Evolutionary conservation across 495 filamentous ascomycete species (phyloP).

Genomic region (Talaromyces borbonicus): DNA sequence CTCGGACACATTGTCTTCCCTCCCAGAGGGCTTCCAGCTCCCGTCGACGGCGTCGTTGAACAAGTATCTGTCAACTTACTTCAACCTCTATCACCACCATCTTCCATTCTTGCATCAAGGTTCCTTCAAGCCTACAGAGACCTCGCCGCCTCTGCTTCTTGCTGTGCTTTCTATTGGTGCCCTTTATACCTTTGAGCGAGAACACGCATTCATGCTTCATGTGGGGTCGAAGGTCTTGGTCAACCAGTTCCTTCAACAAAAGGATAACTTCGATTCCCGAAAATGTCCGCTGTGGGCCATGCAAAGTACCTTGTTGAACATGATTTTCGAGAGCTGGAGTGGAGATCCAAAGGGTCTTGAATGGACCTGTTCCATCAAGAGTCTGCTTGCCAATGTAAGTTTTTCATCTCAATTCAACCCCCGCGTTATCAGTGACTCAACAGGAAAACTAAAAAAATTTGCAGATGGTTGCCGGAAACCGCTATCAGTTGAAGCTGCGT

Average conservation of each 20-base stretch:
- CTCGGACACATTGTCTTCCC: conserved; percentile 68
- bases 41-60: conserved; percentile 71
- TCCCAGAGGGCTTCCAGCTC: conserved; percentile 81
- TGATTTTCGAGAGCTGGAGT: conserved; percentile 99
- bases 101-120: conserved; percentile 92
- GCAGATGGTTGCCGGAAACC: conserved; percentile 91
- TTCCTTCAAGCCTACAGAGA: conserved; percentile 71
- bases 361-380: conserved; percentile 98
- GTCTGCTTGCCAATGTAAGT: conserved; percentile 74
- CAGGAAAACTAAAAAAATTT: too few species aligned
- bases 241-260: conserved; percentile 93
- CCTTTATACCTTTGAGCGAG: conserved; percentile 92
- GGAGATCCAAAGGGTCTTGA: conserved; percentile 95
- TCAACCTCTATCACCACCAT: conserved; percentile 94
- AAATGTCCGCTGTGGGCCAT: conserved; percentile 98
- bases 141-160: conserved; percentile 72
- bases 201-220: conserved; percentile 92
- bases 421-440: conserved; percentile 10
- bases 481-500: conserved; percentile 89
- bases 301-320: conserved; percentile 92
- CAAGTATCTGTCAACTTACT: conserved; percentile 88
- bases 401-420: not conserved
- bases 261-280: conserved; percentile 96
- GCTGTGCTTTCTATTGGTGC: conserved; percentile 94
- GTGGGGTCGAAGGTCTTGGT: conserved; percentile 94